Evolutionary conservation across 768 basidiomycete genomes (phyloP), one percentile per base, ranked within the genome.

Genomic region (Pulveroboletus sp.): DNA sequence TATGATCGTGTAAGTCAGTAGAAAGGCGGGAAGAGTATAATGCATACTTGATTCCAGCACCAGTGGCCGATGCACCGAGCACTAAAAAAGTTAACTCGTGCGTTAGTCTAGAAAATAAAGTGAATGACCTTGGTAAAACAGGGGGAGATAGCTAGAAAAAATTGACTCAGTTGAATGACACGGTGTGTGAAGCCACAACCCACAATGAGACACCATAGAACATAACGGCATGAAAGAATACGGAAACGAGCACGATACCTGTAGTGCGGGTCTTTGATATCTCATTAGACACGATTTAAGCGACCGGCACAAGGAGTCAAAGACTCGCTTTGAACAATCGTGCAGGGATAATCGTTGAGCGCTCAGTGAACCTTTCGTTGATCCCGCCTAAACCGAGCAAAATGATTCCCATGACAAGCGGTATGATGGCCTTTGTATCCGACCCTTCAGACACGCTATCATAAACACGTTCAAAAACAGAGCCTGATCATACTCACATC

Each of bases 41-140:
- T 14, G 39, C 72, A 64, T 63, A 84, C 85, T 78, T 72, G 19
- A 90, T 75, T 43, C 85, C 86, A 24, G 87, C 77, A 40, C 68
- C 73, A 0, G 86, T 90, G 6, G 88, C 86, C 8, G 85, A 85
- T n/a, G 86, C 74, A 1, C 89, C 89, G 12, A 90, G 75, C 3
- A 85, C 78, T 65, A 10, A 17, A 21, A 19, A 49, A 19, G 38
- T 66, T 45, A 60, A 51, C 17, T 44, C n/a, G n/a, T n/a, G n/a
- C n/a, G 10, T 29, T 6, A 12, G n/a, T 20, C 6, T 13, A 23
- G 8, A 40, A 6, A 21, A 12, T 12, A 3, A 4, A 14, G 7
- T 24, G 14, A 14, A 25, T 43, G 11, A 65, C 64, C 62, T 70
- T 92, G 89, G 67, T 76, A 92, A 62, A 85, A 92, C 3, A 90